Evolutionary conservation across 371 early-diverging fungal genomes (phyloP), one percentile per base, ranked within the genome.

Genomic region (Choanephora cucurbitarum): DNA sequence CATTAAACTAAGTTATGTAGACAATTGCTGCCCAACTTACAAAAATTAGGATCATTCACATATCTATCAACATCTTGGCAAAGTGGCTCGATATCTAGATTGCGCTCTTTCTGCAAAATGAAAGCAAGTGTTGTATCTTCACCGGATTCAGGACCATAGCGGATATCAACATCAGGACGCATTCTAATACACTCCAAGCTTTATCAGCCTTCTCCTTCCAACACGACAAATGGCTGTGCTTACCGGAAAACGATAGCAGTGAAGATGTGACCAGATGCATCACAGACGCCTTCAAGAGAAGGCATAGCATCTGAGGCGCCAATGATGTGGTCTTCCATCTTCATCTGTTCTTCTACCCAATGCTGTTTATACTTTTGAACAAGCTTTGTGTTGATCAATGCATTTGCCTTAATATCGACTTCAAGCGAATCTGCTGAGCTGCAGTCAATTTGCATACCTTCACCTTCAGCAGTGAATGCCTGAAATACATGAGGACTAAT

Each of bases 311-410:
- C 65, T 6, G 60, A 59, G 11, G 52, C 50, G 7, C 54, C 48
- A 39, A 58, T 18, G 7, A 62, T 14, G 42, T 49, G 40, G 40
- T 69, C 66, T 0, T 66, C 66, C 1, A 42, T 56, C 22, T 59
- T 60, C 11, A 43, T 24, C 14, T 69, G 62, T 28, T 58, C 61
- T 32, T 69, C 69, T 52, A 56, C 55, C 58, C 62, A 67, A 14
- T 67, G 67, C 18, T 55, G 58, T 13, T 47, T 58, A 14, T 62
- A 67, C 32, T 47, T 62, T 24, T 55, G 58, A 3, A 58, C 11
- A 7, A 67, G 33, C 19, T 40, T 51, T 17, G 23, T 23, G 18
- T 55, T 65, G 3, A 55, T 17, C 8, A 24, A 11, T 13, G 23
- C 24, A 22, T 48, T 45, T 4, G 17, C 44, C 8, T 17, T 3